Percentiles rank a stretch among this genome's conserved stretches.
phyloP scores from a whole-genome alignment of 495 filamentous ascomycete species.

The Massariosphaeria phaeospora region DNA sequence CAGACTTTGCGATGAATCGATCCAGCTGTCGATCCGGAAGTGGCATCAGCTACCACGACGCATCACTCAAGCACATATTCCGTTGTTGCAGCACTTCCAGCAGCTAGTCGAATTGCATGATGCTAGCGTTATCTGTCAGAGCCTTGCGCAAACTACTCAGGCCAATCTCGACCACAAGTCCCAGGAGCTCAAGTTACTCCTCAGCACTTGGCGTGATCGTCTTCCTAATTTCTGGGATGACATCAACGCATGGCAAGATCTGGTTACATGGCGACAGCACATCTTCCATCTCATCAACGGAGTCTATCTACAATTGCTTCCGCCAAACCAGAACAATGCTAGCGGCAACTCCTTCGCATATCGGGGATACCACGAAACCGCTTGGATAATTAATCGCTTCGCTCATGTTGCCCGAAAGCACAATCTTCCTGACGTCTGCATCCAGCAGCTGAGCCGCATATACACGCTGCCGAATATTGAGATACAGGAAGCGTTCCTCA shows the following conservation, averaged over 20 bases:
- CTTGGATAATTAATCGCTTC: constrained; percentile 99
- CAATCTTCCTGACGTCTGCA: constrained; percentile 93
- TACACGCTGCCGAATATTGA: constrained; percentile 99
- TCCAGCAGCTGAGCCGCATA: constrained; percentile 91
- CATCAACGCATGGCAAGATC: constrained; percentile 97
- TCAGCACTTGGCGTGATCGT: constrained; percentile 92
- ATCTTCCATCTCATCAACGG: constrained; percentile 96
- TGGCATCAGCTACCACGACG: constrained; percentile 94
- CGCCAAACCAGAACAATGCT: constrained; percentile 70
- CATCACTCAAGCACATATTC: constrained; percentile 93
- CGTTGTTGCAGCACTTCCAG: constrained; percentile 94
- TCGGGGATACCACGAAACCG: constrained; percentile 95
- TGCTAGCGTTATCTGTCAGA: constrained; percentile 89
- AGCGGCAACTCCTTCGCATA: constrained; percentile 89
- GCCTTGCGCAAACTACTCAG: constrained; percentile 76
- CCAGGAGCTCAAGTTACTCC: constrained; percentile 86
- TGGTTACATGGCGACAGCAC: constrained; percentile 98
- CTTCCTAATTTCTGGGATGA: constrained; percentile 98
- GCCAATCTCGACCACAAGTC: constrained; percentile 89
- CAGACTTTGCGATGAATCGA: constrained; percentile 87
- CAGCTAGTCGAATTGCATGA: constrained; percentile 97
- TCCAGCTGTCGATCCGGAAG: constrained; percentile 92
- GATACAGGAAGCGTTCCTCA: constrained; percentile 98
- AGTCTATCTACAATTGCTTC: constrained; percentile 83
- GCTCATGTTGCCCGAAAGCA: constrained; percentile 97